Evolutionary conservation across 208 protist genomes (phyloP), one percentile per base, ranked within the genome.

Genomic region (Herpetomonas samuelpessoai): DNA sequence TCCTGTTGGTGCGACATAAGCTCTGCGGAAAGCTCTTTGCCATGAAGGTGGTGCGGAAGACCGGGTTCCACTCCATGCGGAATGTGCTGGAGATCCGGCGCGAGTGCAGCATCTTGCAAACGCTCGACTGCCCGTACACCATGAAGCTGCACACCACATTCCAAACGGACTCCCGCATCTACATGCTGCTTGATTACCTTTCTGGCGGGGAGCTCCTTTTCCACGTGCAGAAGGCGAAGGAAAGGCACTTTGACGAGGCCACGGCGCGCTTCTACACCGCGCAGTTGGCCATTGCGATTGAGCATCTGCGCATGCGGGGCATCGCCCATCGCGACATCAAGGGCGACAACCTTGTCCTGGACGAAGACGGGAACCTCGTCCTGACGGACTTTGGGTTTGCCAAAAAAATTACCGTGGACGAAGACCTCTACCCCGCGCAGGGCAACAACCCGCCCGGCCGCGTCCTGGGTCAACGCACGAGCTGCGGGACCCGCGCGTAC

Each of bases 181-280:
- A 96, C 69, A 56, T 97, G 39, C 51, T 97, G 21, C 71, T 98
- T 7, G 93, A 98, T 65, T 98, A 91, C 62, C 72, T 97, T 1
- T 78, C 94, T 3, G 96, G 96, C 7, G 94, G 95, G 28, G 95
- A 98, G 62, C 78, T 98, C n/a, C 94, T 97, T 50, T 79, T 79
- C 56, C 95, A 97, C 77, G 81, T 96, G 6, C 73, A 96, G 55
- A 49, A 50, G 45, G 70, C 79, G 19, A 62, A 63, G n/a, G 47
- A 69, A 21, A 62, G 73, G 54, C 79, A 75, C 67, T 82, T 88
- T 46, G 66, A 81, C 39, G 76, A 89, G 49, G 28, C 59, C 7
- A 65, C 72, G 1, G 80, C 86, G 0, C 83, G 81, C 46, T 97
- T 97, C 65, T 97, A 95, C 67, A 76, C 87, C 28, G 93, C 93